phyloP scores from a whole-genome alignment of 106 monocot genomes.

The Dioscorea alata region DNA sequence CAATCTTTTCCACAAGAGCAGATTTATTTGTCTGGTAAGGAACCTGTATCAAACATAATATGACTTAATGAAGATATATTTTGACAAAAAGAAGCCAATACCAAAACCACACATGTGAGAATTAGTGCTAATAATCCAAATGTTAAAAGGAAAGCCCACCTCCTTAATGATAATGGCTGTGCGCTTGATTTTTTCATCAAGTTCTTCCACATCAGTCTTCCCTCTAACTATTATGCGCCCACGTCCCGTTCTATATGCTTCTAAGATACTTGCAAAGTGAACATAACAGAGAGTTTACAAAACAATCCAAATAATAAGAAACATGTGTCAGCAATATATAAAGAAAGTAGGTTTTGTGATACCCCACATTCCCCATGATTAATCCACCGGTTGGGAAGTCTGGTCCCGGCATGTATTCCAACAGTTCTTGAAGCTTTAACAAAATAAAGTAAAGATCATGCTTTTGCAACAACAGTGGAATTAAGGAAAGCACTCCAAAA shows the following conservation, averaged over 20 bases:
- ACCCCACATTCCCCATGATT: conserved; percentile 95
- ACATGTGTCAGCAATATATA: not conserved
- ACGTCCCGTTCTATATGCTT: conserved; percentile 93
- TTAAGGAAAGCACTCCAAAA: not conserved
- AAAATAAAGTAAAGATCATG: conserved; percentile 7
- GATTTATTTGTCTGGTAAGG: conserved; percentile 98
- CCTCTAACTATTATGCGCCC: conserved; percentile 88
- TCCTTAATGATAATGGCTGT: conserved; percentile 83
- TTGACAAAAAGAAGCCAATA: too few relatives aligned
- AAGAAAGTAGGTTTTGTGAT: conserved; percentile 1
- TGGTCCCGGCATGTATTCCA: conserved; percentile 98
- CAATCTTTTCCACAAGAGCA: conserved; percentile 85
- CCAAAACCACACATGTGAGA: too few relatives aligned
- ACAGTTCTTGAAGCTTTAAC: conserved; percentile 82
- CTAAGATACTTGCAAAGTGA: conserved; percentile 65
- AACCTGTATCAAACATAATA: conserved; percentile 45
- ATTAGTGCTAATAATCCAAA: conserved; percentile 1
- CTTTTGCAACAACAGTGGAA: not conserved
- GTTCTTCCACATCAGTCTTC: conserved; percentile 84
- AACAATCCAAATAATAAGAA: too few relatives aligned
- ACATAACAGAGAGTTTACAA: not conserved
- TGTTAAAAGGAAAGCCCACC: conserved; percentile 23
- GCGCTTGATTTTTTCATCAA: conserved; percentile 79
- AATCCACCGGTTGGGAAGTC: conserved; percentile 98
- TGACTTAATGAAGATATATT: too few relatives aligned